Evolutionary conservation across 2,329 filamentous ascomycete genomes (phyloP), one percentile per base, ranked within the genome.

Genomic region (Pezizomycotina sp.): DNA sequence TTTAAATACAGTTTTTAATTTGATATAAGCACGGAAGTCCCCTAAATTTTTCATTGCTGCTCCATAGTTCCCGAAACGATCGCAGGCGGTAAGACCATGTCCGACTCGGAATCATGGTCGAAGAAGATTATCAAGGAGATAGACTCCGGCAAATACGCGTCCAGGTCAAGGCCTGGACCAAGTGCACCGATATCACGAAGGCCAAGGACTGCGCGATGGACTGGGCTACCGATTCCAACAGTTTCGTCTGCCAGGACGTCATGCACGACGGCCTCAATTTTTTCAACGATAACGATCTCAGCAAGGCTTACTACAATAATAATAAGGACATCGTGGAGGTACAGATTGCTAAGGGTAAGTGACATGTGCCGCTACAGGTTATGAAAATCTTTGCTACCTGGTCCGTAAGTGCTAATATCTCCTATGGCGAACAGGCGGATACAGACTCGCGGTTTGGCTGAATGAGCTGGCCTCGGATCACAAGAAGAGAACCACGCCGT

Each of bases 301-400:
- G 65, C 16, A 67, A 66, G 0, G 62, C 63, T 20, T 79, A 80
- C 54, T 78, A 71, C 51, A 61, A 70, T 25, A 63, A 61, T 27
- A 72, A 71, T 3, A 67, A 66, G 9, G 69, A 66, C 12, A 66
- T 73, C 36, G 61, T 78, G 25, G 69, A 79, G 55, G 53, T 68
- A 40, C 71, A 77, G 53, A 62, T 81, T 40, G 75, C 75, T 8
- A 69, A 68, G 46, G 77, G 71, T 4, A n/a, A n/a, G n/a, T n/a
- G n/a, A n/a, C n/a, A n/a, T n/a, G n/a, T n/a, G n/a, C n/a, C n/a
- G n/a, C n/a, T n/a, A n/a, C n/a, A n/a, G n/a, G n/a, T n/a, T n/a
- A n/a, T n/a, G n/a, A n/a, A n/a, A n/a, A n/a, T n/a, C n/a, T n/a
- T n/a, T n/a, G n/a, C n/a, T n/a, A n/a, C n/a, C n/a, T n/a, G n/a